These are phyloP conservation scores for Acacia pycnantha DNA, from an alignment of 331 rosid genomes.

Conservation along the genomic window DNA sequence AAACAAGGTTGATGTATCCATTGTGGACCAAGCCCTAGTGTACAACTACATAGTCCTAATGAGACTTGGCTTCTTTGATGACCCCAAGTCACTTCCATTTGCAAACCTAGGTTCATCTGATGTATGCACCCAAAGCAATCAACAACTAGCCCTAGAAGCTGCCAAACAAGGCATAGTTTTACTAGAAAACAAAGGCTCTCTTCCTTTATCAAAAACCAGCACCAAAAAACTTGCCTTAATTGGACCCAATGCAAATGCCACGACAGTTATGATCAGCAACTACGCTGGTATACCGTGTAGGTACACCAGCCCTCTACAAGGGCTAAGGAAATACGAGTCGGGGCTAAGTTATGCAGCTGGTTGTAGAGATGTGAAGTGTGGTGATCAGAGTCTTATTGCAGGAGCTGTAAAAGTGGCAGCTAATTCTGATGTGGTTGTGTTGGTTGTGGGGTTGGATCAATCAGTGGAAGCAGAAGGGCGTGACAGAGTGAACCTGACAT, in stretches of 20 bases:
- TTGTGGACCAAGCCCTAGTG: constrained; percentile 67
- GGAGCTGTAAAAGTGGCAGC: constrained; percentile 50
- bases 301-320: constrained; percentile 62
- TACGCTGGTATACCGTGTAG: constrained; percentile 49
- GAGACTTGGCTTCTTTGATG: constrained; percentile 83
- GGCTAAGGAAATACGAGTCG: constrained; percentile 49
- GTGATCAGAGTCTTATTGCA: constrained; percentile 50
- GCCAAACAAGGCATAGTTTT: constrained; percentile 78
- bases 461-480: constrained; percentile 77
- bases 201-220: constrained; percentile 33
- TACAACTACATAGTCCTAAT: constrained; percentile 71
- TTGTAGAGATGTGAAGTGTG: constrained; percentile 51
- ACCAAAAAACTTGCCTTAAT: constrained; percentile 32
- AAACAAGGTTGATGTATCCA: constrained; percentile 52
- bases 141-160: constrained; percentile 61
- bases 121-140: constrained; percentile 60
- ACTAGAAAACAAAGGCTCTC: constrained; percentile 46
- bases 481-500: constrained; percentile 64
- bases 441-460: constrained; percentile 67
- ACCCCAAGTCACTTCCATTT: constrained; percentile 51
- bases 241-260: constrained; percentile 62
- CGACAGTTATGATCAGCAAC: constrained; percentile 49
- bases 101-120: constrained; percentile 64
- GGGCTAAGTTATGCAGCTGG: constrained; percentile 51
- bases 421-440: constrained; percentile 54